Percentiles rank a stretch among this genome's conserved stretches.
Evolutionary conservation across 208 protist genomes (phyloP).

Genomic region (Acanthamoeba culbertsoni): DNA sequence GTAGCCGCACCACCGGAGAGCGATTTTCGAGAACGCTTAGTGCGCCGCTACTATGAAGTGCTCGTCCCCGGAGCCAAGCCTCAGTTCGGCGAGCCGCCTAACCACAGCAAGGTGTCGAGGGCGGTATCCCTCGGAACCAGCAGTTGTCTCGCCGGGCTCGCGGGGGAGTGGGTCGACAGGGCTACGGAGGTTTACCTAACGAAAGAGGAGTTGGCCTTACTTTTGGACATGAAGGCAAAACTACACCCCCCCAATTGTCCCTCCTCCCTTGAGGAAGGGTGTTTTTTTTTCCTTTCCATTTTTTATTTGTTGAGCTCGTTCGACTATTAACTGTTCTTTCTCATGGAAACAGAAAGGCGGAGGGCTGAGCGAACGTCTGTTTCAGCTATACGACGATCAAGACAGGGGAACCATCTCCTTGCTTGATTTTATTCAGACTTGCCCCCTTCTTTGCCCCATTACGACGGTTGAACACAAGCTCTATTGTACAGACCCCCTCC

Average conservation of each 20-base stretch:
- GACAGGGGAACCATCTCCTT: not conserved
- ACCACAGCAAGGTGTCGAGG: not conserved
- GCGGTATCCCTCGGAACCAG: not conserved
- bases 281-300: not conserved
- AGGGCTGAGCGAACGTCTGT: not conserved
- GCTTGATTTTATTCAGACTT: not conserved
- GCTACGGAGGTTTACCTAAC: too few species aligned
- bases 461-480: not conserved
- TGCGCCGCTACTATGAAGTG: not conserved
- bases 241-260: too few species aligned
- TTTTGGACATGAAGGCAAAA: too few species aligned
- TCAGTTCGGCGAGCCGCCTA: not conserved
- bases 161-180: too few species aligned
- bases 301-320: not conserved
- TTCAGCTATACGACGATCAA: not conserved
- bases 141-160: not conserved
- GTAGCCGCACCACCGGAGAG: not conserved
- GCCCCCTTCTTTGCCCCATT: not conserved
- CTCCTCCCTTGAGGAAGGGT: not conserved
- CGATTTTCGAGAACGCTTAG: not conserved
- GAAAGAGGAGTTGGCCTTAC: too few species aligned
- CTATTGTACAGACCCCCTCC: not conserved
- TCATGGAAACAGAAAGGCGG: not conserved
- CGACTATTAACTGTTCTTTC: not conserved
- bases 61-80: not conserved